Conservation (phyloP, 2,329 filamentous ascomycete genomes). For the Neopestalotiopsis rosae region DNA sequence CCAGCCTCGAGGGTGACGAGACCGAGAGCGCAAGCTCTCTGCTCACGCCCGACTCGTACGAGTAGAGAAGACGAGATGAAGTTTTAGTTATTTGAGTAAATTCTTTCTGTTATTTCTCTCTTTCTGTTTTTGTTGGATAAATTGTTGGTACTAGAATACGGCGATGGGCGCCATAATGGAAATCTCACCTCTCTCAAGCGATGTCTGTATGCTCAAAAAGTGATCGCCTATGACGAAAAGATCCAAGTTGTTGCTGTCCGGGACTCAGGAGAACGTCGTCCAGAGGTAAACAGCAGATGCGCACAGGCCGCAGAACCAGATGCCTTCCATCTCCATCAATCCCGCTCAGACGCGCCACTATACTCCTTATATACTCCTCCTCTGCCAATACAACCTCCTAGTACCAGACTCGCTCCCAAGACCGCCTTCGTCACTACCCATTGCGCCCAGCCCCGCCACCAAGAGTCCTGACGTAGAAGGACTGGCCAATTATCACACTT, state of each 20-base stretch:
- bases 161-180: too few relatives aligned
- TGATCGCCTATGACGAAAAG: too few relatives aligned
- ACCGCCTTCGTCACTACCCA: slow-evolving; percentile 21
- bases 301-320: neutral
- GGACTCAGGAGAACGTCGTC: neutral
- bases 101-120: too few relatives aligned
- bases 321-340: neutral
- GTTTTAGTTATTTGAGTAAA: too few relatives aligned
- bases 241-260: too few relatives aligned
- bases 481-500: slow-evolving; percentile 31
- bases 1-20: neutral
- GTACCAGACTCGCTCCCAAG: neutral
- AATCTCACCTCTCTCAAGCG: too few relatives aligned
- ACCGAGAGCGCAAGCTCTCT: too few relatives aligned
- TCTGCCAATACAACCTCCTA: neutral
- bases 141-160: too few relatives aligned
- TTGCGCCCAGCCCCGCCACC: slow-evolving; percentile 23
- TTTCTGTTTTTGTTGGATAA: too few relatives aligned
- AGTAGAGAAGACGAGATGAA: too few relatives aligned
- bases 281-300: neutral
- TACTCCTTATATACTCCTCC: neutral
- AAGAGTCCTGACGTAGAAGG: slow-evolving; percentile 10
- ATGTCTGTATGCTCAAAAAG: too few relatives aligned
- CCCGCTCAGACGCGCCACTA: neutral
- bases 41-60: too few relatives aligned